Evolutionary conservation across 129 eudicot genomes (phyloP).

Genomic region (Lonicera japonica): DNA sequence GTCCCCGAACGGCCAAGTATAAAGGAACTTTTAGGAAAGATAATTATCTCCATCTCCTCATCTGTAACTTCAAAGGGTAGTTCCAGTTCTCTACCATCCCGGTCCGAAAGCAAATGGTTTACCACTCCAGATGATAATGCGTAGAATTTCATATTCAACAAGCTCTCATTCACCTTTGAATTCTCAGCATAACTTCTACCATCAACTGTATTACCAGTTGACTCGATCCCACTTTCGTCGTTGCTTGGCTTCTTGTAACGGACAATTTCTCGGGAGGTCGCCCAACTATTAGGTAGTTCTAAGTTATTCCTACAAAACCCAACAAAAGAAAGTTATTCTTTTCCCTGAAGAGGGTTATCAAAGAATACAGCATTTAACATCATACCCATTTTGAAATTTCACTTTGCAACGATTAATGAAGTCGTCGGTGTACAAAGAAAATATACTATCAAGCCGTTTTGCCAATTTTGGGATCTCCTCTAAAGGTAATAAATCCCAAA

Average conservation of each 20-base stretch:
- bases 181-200: constrained; percentile 55
- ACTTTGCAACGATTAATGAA: constrained; percentile 48
- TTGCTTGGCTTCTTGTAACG: constrained; percentile 25
- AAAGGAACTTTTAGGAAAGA: constrained; percentile 48
- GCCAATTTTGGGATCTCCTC: constrained; percentile 49
- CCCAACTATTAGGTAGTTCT: constrained; percentile 63
- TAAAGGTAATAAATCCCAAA: constrained; percentile 68
- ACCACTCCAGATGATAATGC: constrained; percentile 45
- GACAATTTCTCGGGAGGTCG: constrained; percentile 21
- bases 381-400: constrained; percentile 55
- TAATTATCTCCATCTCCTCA: constrained; percentile 55
- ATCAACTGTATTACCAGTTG: constrained; percentile 15
- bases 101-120: constrained; percentile 38
- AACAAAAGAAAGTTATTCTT: not conserved
- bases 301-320: constrained; percentile 32
- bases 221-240: constrained; percentile 11
- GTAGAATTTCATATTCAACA: constrained; percentile 75
- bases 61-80: constrained; percentile 71
- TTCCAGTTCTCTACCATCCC: constrained; percentile 45
- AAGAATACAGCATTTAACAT: too few species aligned
- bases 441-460: constrained; percentile 59
- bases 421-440: constrained; percentile 50
- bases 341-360: too few species aligned
- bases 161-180: constrained; percentile 72
- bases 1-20: constrained; percentile 84